Evolutionary conservation across 306 rosid species (phyloP).

Genomic region (Oemleria cerasiformis): DNA sequence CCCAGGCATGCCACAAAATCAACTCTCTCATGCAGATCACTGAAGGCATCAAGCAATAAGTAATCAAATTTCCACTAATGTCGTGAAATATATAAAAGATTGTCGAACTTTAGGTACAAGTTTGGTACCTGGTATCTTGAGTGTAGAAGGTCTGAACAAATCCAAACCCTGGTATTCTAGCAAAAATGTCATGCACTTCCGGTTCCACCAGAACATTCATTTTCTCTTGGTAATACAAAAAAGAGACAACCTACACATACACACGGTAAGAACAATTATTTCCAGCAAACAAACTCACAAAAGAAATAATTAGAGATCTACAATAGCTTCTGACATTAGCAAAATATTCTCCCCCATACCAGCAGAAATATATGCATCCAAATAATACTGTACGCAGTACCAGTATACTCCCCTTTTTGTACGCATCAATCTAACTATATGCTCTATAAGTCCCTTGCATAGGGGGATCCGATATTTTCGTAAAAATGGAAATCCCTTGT

Average conservation of each 20-base stretch:
- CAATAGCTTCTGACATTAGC: background rate
- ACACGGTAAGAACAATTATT: constrained; percentile 8
- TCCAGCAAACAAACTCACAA: background rate
- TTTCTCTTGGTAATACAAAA: constrained; percentile 76
- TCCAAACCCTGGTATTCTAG: constrained; percentile 95
- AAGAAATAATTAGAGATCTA: constrained; percentile 1
- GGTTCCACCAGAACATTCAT: constrained; percentile 94
- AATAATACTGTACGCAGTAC: background rate
- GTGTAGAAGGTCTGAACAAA: constrained; percentile 92
- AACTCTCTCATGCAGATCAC: constrained; percentile 92
- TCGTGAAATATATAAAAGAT: constrained; percentile 1
- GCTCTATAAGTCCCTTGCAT: background rate
- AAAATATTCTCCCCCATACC: background rate
- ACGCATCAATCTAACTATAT: background rate
- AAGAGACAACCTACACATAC: constrained; percentile 69
- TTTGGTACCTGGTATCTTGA: constrained; percentile 80
- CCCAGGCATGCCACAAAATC: constrained; percentile 99
- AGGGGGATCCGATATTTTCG: background rate
- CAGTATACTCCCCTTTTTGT: too few species aligned
- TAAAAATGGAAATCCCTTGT: background rate
- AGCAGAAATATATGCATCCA: background rate
- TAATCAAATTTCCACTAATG: constrained; percentile 33
- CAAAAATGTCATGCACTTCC: constrained; percentile 88
- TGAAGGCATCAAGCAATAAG: constrained; percentile 40
- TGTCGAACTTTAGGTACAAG: constrained; percentile 28